Percentiles rank a stretch among this genome's conserved stretches.
phyloP scores from a whole-genome alignment of 2,329 filamentous ascomycete species.

The Pseudogymnoascus sp. region DNA sequence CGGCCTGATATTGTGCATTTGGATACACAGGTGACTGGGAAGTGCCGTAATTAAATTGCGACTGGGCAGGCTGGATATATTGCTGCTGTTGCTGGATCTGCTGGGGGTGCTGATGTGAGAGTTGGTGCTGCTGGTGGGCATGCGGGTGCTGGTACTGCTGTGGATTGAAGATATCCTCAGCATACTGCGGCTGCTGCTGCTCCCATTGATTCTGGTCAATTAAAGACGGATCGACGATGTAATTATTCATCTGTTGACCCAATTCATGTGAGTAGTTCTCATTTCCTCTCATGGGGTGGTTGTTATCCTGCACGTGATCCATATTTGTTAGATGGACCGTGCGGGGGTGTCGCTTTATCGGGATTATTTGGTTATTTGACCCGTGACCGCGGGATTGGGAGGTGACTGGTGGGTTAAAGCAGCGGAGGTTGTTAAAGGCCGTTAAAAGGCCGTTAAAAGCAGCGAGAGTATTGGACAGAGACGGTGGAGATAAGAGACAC shows the following conservation, averaged over 20 bases:
- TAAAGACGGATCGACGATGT: constrained; percentile 4
- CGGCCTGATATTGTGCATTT: background rate
- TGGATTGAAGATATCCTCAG: constrained; percentile 7
- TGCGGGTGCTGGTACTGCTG: background rate
- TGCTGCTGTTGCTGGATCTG: background rate
- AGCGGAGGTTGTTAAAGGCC: background rate
- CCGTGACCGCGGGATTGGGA: background rate
- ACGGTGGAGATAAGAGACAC: background rate
- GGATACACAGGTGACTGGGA: background rate
- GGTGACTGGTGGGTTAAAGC: background rate
- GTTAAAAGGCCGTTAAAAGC: background rate
- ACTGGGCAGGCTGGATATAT: background rate
- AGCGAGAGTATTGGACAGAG: constrained; percentile 3
- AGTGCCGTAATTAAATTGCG: background rate
- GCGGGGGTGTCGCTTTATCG: constrained; percentile 9
- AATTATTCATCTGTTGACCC: background rate
- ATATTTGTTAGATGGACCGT: constrained; percentile 3
- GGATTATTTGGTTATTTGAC: background rate
- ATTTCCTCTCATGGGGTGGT: background rate
- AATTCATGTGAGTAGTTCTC: background rate
- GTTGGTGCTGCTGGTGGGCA: background rate
- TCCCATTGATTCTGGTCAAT: constrained; percentile 13
- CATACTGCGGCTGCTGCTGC: constrained; percentile 11
- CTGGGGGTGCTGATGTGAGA: background rate
- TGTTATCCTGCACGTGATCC: constrained; percentile 12